Evolutionary conservation across 345 rosid genomes (phyloP).

Genomic region (Arabis hirsuta): DNA sequence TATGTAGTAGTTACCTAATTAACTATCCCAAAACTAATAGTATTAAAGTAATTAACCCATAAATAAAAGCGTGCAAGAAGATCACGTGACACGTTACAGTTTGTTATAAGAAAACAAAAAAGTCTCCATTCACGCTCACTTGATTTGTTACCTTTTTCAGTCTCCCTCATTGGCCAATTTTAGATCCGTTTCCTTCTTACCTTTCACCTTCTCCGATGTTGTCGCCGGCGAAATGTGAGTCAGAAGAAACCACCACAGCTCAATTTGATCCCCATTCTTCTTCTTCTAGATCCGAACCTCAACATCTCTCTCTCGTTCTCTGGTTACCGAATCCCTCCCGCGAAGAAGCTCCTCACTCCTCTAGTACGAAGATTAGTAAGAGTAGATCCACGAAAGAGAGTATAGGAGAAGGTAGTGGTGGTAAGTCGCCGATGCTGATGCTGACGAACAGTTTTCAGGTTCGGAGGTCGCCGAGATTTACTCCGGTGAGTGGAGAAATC

Average conservation of each 20-base stretch:
- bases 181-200: constrained; percentile 1
- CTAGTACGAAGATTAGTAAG: neutral
- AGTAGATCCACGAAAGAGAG: constrained; percentile 37
- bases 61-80: neutral
- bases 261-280: neutral
- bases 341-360: constrained; percentile 17
- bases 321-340: constrained; percentile 1
- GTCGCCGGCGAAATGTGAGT: constrained; percentile 37
- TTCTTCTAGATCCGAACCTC: constrained; percentile 27
- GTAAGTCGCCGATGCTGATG: constrained; percentile 3
- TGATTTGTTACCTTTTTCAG: neutral
- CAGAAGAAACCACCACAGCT: constrained; percentile 1
- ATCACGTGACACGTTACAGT: neutral
- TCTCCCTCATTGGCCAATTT: neutral
- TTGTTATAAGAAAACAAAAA: neutral
- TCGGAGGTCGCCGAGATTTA: constrained; percentile 43
- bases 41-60: too few relatives aligned
- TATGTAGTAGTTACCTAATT: too few relatives aligned
- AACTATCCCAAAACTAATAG: too few relatives aligned
- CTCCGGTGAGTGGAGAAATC: neutral
- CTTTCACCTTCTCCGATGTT: constrained; percentile 20
- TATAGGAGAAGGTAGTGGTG: constrained; percentile 8
- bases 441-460: constrained; percentile 9
- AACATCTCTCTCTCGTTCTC: constrained; percentile 33
- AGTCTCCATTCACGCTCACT: neutral